Percentiles rank a stretch among this genome's conserved stretches.
Evolutionary conservation across 495 filamentous ascomycete genomes (phyloP).

Genomic region (Penicillium robsamsonii): DNA sequence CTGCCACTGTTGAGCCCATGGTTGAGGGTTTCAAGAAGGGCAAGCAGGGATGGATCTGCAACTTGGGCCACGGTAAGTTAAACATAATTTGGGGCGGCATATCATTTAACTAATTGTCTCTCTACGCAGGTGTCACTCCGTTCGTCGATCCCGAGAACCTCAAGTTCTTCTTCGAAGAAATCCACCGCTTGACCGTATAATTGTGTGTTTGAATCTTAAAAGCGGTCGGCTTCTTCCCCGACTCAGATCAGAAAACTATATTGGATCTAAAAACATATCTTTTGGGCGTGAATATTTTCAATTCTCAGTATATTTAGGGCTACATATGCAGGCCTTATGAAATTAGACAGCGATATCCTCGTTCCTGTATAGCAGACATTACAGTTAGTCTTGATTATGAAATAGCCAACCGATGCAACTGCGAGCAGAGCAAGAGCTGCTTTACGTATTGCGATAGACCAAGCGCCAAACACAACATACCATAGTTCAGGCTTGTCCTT

Average conservation of each 20-base stretch:
- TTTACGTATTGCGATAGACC: background rate
- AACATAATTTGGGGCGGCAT: constrained; percentile 1
- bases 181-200: constrained; percentile 60
- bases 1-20: constrained; percentile 75
- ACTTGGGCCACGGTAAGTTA: constrained; percentile 79
- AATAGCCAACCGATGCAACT: constrained; percentile 1
- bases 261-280: background rate
- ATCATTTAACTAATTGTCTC: constrained; percentile 18
- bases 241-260: background rate
- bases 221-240: constrained; percentile 14
- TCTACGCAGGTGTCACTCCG: constrained; percentile 73
- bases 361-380: constrained; percentile 52
- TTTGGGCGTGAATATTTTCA: background rate
- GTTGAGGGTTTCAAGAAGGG: constrained; percentile 82
- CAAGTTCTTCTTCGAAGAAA: constrained; percentile 89
- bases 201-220: background rate
- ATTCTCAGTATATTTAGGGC: constrained; percentile 1
- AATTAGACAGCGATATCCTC: constrained; percentile 69
- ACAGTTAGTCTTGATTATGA: constrained; percentile 19
- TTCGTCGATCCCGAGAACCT: constrained; percentile 90
- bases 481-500: constrained; percentile 72
- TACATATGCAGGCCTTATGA: constrained; percentile 37
- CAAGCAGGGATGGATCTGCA: constrained; percentile 84
- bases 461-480: constrained; percentile 45
- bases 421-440: constrained; percentile 7